phyloP scores from a whole-genome alignment of 371 early-diverging fungal species.

The Mortierella sp. region DNA sequence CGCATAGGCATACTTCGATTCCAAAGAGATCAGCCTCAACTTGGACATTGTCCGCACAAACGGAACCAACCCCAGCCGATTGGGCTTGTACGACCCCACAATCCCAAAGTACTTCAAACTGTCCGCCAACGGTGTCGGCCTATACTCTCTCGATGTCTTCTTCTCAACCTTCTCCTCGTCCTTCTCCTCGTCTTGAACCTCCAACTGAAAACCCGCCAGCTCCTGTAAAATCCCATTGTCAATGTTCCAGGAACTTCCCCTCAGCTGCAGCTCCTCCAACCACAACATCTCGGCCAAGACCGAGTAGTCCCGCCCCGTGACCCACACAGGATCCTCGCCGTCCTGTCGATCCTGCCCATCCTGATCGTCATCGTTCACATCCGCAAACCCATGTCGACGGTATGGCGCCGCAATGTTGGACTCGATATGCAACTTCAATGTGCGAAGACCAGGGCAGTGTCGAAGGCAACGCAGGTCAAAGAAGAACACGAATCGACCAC shows the following conservation, averaged over 20 bases:
- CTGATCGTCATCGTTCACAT: not conserved
- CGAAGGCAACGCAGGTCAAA: constrained; percentile 24
- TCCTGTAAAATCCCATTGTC: constrained; percentile 14
- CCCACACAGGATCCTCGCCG: not conserved
- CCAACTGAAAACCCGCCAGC: not conserved
- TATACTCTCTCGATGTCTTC: not conserved
- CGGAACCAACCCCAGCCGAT: not conserved
- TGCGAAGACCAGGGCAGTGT: constrained; percentile 22
- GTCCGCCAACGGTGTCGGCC: not conserved
- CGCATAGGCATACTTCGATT: constrained; percentile 1
- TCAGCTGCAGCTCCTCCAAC: constrained; percentile 32
- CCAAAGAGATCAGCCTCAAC: constrained; percentile 19
- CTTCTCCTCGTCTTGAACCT: not conserved
- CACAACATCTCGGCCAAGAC: constrained; percentile 21
- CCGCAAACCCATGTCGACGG: not conserved
- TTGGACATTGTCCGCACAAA: constrained; percentile 26
- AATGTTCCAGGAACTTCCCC: constrained; percentile 32
- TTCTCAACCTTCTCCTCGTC: not conserved
- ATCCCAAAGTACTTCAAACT: constrained; percentile 21
- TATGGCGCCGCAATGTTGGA: constrained; percentile 1
- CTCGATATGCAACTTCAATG: constrained; percentile 23
- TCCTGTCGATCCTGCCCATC: not conserved
- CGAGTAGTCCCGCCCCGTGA: constrained; percentile 1
- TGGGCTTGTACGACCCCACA: constrained; percentile 7
- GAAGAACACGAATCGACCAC: constrained; percentile 38